Evolutionary conservation across 176 grass and related monocot species (phyloP).

Genomic region (Leersia perrieri): DNA sequence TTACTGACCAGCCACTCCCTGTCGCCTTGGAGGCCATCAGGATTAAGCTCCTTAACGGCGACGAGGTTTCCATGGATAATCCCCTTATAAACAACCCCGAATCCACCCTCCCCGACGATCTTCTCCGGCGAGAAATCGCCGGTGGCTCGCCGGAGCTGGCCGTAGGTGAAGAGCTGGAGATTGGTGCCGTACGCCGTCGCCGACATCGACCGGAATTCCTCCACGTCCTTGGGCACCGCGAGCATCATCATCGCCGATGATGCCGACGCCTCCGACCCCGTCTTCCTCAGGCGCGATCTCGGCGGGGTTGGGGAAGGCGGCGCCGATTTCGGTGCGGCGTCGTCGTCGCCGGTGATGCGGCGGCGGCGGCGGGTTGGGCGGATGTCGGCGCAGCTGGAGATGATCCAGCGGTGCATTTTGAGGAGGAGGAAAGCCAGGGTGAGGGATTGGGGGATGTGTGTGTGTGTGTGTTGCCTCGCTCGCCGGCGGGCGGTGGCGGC

Average conservation of each 20-base stretch:
- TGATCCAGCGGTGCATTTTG: conserved; percentile 51
- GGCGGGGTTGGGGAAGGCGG: conserved; percentile 2
- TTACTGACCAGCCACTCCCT: conserved; percentile 78
- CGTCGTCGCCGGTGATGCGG: too few relatives aligned
- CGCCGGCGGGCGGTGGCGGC: conserved; percentile 5
- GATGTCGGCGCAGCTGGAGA: conserved; percentile 47
- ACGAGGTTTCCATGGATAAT: conserved; percentile 35
- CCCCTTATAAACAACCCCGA: conserved; percentile 70
- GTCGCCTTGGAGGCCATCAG: conserved; percentile 67
- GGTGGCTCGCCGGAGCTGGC: conserved; percentile 53
- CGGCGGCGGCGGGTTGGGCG: conserved; percentile 16
- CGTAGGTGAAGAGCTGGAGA: conserved; percentile 57
- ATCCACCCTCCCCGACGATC: conserved; percentile 78
- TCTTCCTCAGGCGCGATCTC: conserved; percentile 53
- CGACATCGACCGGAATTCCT: conserved; percentile 58
- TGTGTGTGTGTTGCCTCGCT: too few relatives aligned
- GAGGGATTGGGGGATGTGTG: too few relatives aligned
- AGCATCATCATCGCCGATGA: too few relatives aligned
- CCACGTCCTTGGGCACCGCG: conserved; percentile 61
- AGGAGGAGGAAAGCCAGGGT: background rate
- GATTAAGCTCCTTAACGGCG: conserved; percentile 76
- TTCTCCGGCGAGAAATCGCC: conserved; percentile 43
- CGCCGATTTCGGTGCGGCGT: conserved; percentile 22
- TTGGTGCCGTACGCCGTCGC: conserved; percentile 50
- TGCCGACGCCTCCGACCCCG: conserved; percentile 48